Conservation (phyloP, 805 yeast genomes). For the Schizosaccharomyces octosporus region DNA sequence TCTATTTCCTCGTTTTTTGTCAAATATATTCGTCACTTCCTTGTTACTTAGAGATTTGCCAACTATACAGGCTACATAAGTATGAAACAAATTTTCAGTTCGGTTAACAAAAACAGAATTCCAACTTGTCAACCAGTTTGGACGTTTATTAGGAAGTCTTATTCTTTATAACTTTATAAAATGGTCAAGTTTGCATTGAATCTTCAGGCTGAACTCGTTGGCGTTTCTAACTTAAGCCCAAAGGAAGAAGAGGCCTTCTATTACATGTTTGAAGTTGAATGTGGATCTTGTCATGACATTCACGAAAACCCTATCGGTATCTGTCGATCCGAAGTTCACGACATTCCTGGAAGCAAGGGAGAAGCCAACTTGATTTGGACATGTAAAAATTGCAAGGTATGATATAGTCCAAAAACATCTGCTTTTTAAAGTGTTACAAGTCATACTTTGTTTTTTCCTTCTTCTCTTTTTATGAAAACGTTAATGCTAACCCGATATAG, state of each 20-base stretch:
- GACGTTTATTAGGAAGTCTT: no score
- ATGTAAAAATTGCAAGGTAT: slow-evolving; percentile 30
- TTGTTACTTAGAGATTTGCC: no score
- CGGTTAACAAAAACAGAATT: no score
- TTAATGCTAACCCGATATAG: slow-evolving; percentile 2
- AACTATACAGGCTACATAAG: no score
- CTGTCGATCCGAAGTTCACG: slow-evolving; percentile 9
- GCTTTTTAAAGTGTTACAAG: no score
- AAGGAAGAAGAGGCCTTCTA: slow-evolving; percentile 23
- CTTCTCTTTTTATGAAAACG: no score
- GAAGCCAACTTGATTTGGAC: slow-evolving; percentile 62
- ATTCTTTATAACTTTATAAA: background rate
- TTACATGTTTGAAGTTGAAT: slow-evolving; percentile 16
- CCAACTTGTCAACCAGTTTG: no score
- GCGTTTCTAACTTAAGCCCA: slow-evolving; percentile 33
- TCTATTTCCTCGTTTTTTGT: no score
- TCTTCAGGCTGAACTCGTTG: slow-evolving; percentile 24
- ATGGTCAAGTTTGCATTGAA: slow-evolving; percentile 10
- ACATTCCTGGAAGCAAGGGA: slow-evolving; percentile 45
- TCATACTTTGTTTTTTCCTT: no score
- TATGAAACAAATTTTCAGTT: no score
- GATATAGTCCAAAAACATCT: slow-evolving; percentile 5
- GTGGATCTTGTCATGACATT: slow-evolving; percentile 55
- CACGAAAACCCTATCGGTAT: slow-evolving; percentile 28
- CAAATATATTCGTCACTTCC: no score